These are phyloP conservation scores for Ilex aquifolium DNA, from an alignment of 257 asterid genomes.

Conservation along the genomic window DNA sequence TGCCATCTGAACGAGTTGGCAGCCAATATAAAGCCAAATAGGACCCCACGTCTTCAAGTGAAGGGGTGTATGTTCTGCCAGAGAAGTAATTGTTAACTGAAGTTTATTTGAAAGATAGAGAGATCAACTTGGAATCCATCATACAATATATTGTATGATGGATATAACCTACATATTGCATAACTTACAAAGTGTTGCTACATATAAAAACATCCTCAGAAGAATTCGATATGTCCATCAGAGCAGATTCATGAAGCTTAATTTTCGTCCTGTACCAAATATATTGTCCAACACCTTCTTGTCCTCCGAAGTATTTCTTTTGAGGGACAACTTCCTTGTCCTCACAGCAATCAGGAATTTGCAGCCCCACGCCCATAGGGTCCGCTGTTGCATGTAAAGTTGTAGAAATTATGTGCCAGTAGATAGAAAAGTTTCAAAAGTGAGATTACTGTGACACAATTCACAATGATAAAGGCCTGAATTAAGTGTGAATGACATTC, in stretches of 20 bases:
- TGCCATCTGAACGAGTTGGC: constrained; percentile 77
- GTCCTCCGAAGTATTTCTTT: constrained; percentile 77
- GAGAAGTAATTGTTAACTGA: constrained; percentile 12
- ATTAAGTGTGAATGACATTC: too few species aligned
- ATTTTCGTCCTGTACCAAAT: constrained; percentile 72
- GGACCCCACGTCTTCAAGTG: constrained; percentile 73
- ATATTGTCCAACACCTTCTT: constrained; percentile 79
- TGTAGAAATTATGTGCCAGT: not conserved
- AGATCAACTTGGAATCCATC: constrained; percentile 1
- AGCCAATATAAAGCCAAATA: constrained; percentile 79
- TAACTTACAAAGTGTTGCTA: constrained; percentile 57
- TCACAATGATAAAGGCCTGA: too few species aligned
- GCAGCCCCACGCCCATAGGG: constrained; percentile 68
- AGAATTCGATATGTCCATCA: constrained; percentile 41
- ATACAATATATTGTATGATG: too few species aligned
- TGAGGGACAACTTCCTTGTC: constrained; percentile 71
- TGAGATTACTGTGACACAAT: too few species aligned
- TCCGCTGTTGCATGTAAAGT: constrained; percentile 49
- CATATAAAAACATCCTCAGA: constrained; percentile 43
- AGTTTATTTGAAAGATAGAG: not conserved
- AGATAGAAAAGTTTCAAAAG: too few species aligned
- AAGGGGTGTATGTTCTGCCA: constrained; percentile 72
- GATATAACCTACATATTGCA: not conserved
- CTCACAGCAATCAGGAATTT: constrained; percentile 76
- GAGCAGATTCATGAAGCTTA: constrained; percentile 59